Evolutionary conservation across 176 grass and related monocot genomes (phyloP), one percentile per base, ranked within the genome.

Genomic region (Triticum timopheevii): DNA sequence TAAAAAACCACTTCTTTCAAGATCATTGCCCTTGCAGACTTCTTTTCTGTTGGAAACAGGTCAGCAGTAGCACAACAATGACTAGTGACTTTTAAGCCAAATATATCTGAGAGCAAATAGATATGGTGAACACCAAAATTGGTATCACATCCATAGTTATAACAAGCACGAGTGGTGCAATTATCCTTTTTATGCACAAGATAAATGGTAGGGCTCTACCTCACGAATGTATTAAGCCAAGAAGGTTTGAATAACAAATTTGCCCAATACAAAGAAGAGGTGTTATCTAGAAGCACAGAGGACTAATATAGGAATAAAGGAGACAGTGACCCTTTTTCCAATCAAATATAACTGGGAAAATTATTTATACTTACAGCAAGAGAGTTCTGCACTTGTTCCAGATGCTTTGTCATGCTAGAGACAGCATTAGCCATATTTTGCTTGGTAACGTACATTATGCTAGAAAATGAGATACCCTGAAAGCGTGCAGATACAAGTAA

Each of bases 371-470:
- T 93, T 83, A 95, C 89, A n/a, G 91, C 96, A 89, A 98, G 89
- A 80, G 93, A 91, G 89, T 44, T 64, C 61, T 92, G 92, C 16
- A 95, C 88, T 89, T 95, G 89, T 23, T 95, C 88, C 56, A 95
- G 75, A 85, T 94, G 84, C 86, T 92, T 94, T 54, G 93, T 95
- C 96, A 98, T 95, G 69, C 69, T 92, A 69, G 83, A 91, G 73
- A 95, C 93, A 61, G 91, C 93, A 80, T 74, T 94, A 63, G 93
- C 83, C 91, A 98, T 95, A 76, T 94, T 95, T 13, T 45, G 76
- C 75, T 95, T 98, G 10, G 93, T 98, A 33, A 94, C 93, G 76
- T 94, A 95, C 93, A 98, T 98, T 27, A 95, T 54, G 87, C 93
- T 92, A 58, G 91, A 92, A 35, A 98, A 94, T 12, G 89, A 86